Evolutionary conservation across 1,284 basidiomycete genomes (phyloP), one percentile per base, ranked within the genome.

Genomic region (Sanghuangporus weigelae): DNA sequence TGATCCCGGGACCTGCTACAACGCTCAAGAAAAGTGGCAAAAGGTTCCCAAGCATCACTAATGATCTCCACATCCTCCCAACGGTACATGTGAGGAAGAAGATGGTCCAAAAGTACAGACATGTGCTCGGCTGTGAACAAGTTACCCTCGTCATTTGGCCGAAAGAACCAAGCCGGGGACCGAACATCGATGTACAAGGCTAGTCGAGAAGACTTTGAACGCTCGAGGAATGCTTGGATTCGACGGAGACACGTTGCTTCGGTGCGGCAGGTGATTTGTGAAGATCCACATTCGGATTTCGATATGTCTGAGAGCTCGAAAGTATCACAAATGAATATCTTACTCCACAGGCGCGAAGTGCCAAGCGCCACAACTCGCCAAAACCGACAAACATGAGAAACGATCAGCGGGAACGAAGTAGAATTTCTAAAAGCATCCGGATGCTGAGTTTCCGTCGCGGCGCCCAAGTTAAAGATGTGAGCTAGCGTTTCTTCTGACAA

Each of bases 31-130:
- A 85, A 83, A 4, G 76, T 72, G 67, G 78, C 79, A 7, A 85
- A 78, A 12, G 84, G 83, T 4, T 74, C 74, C 84, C 84, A 85
- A 3, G 81, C 85, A 64, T 85, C 83, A 0, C 81, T 77, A 49
- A 82, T 71, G 26, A 85, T 71, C 60, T 81, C 77, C 53, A 85
- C 59, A 8, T 66, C 71, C 55, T 73, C 71, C 83, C 83, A 85
- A 53, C 81, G 77, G 14, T 67, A 57, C 10, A 75, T 74, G 16
- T 80, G 78, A 12, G 76, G 76, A 8, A 80, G 65, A 11, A 85
- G 72, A 38, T 80, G 70, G 12, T 72, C 74, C 62, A 84, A 71
- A 26, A 82, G 68, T 6, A 69, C 64, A 54, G 78, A 73, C 78
- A 84, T 80, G 31, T 78, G 74, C 44, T 75, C 68, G 69, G 71